These are phyloP conservation scores for Trematosphaeria pertusa DNA, from an alignment of 2,329 filamentous ascomycete genomes.

Conservation along the genomic window DNA sequence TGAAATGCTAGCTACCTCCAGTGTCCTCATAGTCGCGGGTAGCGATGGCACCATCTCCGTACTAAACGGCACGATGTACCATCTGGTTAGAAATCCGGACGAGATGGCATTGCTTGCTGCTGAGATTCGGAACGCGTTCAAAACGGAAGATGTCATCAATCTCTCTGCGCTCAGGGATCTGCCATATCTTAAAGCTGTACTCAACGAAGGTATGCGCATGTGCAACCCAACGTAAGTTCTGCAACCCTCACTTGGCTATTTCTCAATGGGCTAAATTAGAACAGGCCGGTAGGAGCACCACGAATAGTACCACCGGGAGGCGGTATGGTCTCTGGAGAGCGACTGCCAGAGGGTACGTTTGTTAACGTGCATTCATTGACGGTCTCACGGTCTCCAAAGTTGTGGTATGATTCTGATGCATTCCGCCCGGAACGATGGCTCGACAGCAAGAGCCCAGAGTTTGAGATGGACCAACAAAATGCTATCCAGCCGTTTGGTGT, in stretches of 20 bases:
- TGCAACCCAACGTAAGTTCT: conserved; percentile 14
- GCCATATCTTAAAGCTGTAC: conserved; percentile 21
- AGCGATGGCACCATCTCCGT: conserved; percentile 49
- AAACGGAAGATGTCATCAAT: not conserved
- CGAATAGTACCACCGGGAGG: conserved; percentile 14
- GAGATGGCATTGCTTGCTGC: not conserved
- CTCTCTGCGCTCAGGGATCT: conserved; percentile 7
- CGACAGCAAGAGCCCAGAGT: conserved; percentile 17
- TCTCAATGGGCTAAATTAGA: too few species aligned
- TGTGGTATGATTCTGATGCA: conserved; percentile 8
- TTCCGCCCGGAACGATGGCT: conserved; percentile 21
- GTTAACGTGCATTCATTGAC: conserved; percentile 7
- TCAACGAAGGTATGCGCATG: conserved; percentile 20
- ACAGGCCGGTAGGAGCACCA: conserved; percentile 5
- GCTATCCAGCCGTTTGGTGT: conserved; percentile 17
- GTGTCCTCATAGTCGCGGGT: conserved; percentile 45
- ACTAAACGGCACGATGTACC: conserved; percentile 38
- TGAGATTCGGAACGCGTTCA: conserved; percentile 13
- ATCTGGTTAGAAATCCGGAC: conserved; percentile 17
- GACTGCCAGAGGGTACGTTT: conserved; percentile 8
- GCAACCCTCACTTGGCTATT: too few species aligned
- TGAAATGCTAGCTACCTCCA: conserved; percentile 42
- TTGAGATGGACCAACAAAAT: conserved; percentile 23
- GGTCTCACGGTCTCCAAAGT: conserved; percentile 2
- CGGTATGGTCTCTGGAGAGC: conserved; percentile 9